A percentile compares a stretch with the other conserved stretches of the same genome.
Evolutionary conservation across 179 eudicot genomes (phyloP).

Genomic region (Dionaea muscipula): DNA sequence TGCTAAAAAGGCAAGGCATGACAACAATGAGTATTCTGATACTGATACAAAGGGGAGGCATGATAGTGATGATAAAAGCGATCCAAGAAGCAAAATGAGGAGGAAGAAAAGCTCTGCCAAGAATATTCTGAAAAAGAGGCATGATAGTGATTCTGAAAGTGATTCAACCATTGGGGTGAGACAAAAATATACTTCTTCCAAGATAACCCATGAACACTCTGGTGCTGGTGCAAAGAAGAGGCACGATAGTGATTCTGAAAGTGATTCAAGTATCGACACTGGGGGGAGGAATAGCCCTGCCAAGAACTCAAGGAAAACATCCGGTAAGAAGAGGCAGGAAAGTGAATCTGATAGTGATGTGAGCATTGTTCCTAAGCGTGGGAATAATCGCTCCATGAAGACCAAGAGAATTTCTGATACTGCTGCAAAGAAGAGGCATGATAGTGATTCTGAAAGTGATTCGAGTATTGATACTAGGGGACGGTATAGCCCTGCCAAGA

Average conservation of each 20-base stretch:
- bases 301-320: slow-evolving; percentile 8
- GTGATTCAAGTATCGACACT: slow-evolving; percentile 18
- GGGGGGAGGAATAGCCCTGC: slow-evolving; percentile 11
- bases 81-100: too few species aligned
- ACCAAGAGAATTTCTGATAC: too few species aligned
- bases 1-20: slow-evolving; percentile 20
- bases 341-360: too few species aligned
- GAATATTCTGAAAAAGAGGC: slow-evolving; percentile 8
- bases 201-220: neutral
- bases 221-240: slow-evolving; percentile 5
- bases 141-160: slow-evolving; percentile 4
- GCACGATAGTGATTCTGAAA: slow-evolving; percentile 11
- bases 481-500: neutral
- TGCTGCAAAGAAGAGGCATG: slow-evolving; percentile 12
- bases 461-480: neutral
- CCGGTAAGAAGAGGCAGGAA: neutral
- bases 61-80: slow-evolving; percentile 2
- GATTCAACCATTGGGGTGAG: slow-evolving; percentile 2
- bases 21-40: slow-evolving; percentile 26
- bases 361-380: too few species aligned
- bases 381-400: too few species aligned
- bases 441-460: slow-evolving; percentile 1
- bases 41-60: slow-evolving; percentile 11
- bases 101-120: neutral
- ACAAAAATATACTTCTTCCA: neutral